These are phyloP conservation scores for Diaporthe nobilis DNA, from an alignment of 2,329 filamentous ascomycete genomes.

Conservation along the genomic window DNA sequence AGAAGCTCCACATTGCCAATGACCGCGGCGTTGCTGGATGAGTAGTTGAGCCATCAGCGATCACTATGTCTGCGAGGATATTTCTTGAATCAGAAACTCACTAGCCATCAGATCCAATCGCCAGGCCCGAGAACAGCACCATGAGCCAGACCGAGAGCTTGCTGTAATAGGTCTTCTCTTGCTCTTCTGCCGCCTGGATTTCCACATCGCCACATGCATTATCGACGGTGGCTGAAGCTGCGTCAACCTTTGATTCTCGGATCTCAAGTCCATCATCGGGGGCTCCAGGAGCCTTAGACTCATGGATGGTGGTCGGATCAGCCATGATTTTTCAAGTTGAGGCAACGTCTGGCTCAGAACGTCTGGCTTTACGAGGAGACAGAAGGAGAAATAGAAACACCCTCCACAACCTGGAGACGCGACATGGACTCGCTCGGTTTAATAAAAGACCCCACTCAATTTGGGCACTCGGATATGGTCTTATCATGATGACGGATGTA, in stretches of 20 bases:
- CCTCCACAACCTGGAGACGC: neutral
- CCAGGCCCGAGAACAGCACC: constrained; percentile 61
- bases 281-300: neutral
- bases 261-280: constrained; percentile 9
- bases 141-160: constrained; percentile 59
- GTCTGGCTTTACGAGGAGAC: too few species aligned
- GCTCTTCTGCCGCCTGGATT: constrained; percentile 22
- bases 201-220: constrained; percentile 30
- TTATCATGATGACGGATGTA: constrained; percentile 26
- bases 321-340: neutral
- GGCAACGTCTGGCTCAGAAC: neutral
- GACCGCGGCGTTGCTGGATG: constrained; percentile 56
- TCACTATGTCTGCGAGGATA: too few species aligned
- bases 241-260: constrained; percentile 24
- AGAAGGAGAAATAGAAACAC: neutral
- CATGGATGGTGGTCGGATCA: neutral
- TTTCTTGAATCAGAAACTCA: constrained; percentile 42
- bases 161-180: constrained; percentile 49
- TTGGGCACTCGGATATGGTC: neutral
- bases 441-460: neutral
- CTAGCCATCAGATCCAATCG: constrained; percentile 62
- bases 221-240: neutral
- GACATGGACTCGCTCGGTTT: neutral
- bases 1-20: constrained; percentile 61
- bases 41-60: neutral